phyloP scores from a whole-genome alignment of 352 stramenopile genomes.

The Peronospora farinosa region DNA sequence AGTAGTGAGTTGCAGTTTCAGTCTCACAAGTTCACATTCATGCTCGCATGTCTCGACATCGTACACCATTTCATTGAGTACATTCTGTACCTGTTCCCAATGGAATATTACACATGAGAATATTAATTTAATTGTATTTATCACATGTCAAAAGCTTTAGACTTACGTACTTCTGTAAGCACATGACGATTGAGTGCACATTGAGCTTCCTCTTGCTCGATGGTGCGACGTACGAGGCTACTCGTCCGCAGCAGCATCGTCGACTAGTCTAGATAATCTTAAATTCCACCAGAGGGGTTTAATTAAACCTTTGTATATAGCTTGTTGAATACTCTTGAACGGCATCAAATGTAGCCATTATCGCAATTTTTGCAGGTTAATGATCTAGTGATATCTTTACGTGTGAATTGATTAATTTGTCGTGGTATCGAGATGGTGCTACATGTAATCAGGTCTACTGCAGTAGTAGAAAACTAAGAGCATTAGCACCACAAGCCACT shows the following conservation, averaged over 20 bases:
- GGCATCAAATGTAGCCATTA: neutral
- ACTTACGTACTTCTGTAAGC: slow-evolving; percentile 36
- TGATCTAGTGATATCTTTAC: no score
- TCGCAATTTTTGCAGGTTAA: no score
- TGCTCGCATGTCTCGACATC: slow-evolving; percentile 67
- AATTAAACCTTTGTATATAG: neutral
- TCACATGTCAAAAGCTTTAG: neutral
- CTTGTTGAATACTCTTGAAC: neutral
- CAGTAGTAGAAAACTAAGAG: no score
- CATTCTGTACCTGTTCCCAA: slow-evolving; percentile 40
- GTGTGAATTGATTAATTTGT: no score
- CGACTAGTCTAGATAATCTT: neutral
- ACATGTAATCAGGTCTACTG: no score
- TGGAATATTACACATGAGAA: neutral
- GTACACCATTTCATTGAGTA: slow-evolving; percentile 79
- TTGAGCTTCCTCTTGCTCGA: slow-evolving; percentile 42
- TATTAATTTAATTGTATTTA: neutral
- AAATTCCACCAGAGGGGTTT: neutral
- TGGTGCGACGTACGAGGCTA: slow-evolving; percentile 25
- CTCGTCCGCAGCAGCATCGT: slow-evolving; percentile 39
- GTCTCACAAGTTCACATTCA: slow-evolving; percentile 39
- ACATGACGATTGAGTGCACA: slow-evolving; percentile 38
- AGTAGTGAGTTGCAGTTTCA: slow-evolving; percentile 34
- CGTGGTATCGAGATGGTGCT: no score
- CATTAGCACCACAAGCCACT: no score